These are phyloP conservation scores for Blastomyces parvus DNA, from an alignment of 2,329 filamentous ascomycete genomes.

Conservation along the genomic window DNA sequence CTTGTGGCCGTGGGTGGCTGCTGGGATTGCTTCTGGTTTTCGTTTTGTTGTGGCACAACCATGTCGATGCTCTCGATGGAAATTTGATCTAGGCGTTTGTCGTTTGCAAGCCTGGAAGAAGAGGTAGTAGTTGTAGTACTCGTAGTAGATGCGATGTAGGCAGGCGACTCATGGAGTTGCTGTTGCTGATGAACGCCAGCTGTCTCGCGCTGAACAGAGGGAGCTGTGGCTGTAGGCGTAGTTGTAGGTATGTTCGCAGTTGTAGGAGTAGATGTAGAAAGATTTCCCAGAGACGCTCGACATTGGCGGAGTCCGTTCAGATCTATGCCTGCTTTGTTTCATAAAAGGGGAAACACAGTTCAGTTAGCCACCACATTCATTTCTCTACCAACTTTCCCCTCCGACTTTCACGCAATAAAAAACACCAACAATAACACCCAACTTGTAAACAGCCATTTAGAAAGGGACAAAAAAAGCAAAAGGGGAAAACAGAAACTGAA, in stretches of 20 bases:
- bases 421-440: neutral
- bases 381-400: neutral
- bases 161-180: constrained; percentile 18
- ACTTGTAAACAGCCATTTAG: neutral
- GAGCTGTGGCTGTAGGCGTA: neutral
- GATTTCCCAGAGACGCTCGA: neutral
- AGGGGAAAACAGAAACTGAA: neutral
- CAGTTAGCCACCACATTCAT: neutral
- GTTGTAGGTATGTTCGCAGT: neutral
- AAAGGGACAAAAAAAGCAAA: neutral
- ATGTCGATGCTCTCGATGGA: constrained; percentile 75
- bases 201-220: neutral
- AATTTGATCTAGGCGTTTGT: constrained; percentile 77
- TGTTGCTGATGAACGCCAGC: constrained; percentile 6
- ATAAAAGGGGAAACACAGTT: neutral
- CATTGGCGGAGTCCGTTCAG: neutral
- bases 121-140: constrained; percentile 36
- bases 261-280: neutral
- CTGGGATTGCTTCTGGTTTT: constrained; percentile 1
- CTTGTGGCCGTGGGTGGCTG: constrained; percentile 18
- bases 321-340: neutral
- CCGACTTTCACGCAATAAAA: neutral
- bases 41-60: constrained; percentile 24
- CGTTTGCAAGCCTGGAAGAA: constrained; percentile 30
- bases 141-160: constrained; percentile 37